These are phyloP conservation scores for Pleodorina starrii DNA, from an alignment of 139 green algal species.

Conservation along the genomic window DNA sequence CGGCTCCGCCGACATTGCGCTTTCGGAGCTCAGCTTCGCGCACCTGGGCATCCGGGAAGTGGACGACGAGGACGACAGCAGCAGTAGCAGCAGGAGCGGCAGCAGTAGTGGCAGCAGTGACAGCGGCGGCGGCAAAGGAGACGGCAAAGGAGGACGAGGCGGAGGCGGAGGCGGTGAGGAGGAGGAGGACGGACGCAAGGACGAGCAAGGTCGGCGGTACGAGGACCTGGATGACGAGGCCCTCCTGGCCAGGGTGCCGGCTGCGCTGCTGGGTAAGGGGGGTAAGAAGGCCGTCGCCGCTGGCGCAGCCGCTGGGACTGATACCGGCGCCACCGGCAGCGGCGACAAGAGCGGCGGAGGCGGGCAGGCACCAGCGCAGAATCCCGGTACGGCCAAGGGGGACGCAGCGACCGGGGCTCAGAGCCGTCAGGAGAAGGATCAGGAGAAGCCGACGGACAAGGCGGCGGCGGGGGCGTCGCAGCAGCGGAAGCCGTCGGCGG, in stretches of 20 bases:
- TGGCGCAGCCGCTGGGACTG: neutral
- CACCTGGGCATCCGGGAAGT: slow-evolving; percentile 27
- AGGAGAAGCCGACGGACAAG: neutral
- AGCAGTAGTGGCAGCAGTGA: no score
- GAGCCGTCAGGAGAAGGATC: neutral
- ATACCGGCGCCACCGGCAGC: no score
- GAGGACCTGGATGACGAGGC: neutral
- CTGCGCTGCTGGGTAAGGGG: neutral
- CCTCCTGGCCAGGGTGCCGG: slow-evolving; percentile 25
- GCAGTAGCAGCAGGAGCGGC: no score
- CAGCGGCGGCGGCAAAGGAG: no score
- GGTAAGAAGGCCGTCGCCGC: neutral
- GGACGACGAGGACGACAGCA: neutral
- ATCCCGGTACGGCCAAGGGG: no score
- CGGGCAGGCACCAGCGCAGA: neutral
- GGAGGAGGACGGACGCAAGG: neutral
- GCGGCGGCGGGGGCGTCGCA: neutral
- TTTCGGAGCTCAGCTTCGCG: slow-evolving; percentile 11
- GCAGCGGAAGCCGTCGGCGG: neutral
- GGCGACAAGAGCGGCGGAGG: neutral
- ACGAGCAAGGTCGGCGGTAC: neutral
- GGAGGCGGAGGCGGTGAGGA: neutral
- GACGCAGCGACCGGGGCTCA: no score
- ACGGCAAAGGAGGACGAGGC: neutral
- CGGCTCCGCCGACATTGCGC: neutral